Conservation (phyloP, 352 stramenopile genomes). For the Pythium rishiriense region DNA sequence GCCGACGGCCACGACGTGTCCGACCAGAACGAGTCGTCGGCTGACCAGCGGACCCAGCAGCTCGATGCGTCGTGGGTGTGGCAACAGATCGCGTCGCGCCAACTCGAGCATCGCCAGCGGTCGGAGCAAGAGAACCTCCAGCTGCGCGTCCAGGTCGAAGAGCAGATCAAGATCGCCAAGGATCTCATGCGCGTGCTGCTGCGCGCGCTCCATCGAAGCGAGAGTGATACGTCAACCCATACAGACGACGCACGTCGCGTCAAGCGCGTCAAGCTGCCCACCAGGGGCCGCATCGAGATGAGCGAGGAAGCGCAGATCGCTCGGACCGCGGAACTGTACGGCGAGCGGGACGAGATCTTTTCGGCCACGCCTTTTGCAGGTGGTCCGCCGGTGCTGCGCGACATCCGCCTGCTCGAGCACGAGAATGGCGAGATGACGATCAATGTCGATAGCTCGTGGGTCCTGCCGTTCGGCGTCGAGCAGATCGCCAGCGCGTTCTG, state of each 20-base stretch:
- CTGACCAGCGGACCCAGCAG: background rate
- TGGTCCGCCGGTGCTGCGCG: slow-evolving; percentile 10
- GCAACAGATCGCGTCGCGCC: slow-evolving; percentile 23
- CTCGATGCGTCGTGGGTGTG: slow-evolving; percentile 12
- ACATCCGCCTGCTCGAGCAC: slow-evolving; percentile 19
- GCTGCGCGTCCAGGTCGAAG: slow-evolving; percentile 14
- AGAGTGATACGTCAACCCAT: background rate
- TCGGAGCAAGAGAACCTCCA: slow-evolving; percentile 13
- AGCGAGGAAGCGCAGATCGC: too few species aligned
- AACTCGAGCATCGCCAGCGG: slow-evolving; percentile 5
- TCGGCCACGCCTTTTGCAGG: background rate
- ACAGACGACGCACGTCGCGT: background rate
- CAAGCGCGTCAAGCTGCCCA: slow-evolving; percentile 13
- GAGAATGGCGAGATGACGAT: slow-evolving; percentile 21
- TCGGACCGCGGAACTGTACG: slow-evolving; percentile 5
- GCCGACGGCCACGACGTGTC: background rate
- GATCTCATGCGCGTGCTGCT: slow-evolving; percentile 22
- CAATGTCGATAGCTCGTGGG: slow-evolving; percentile 23
- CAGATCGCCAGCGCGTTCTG: slow-evolving; percentile 14
- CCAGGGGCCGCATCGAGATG: slow-evolving; percentile 1
- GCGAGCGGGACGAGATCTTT: slow-evolving; percentile 12
- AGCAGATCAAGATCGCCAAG: slow-evolving; percentile 23
- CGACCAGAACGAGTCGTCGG: background rate
- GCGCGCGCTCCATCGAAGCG: slow-evolving; percentile 1
- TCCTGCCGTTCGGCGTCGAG: slow-evolving; percentile 15